Conservation (phyloP, 495 filamentous ascomycete species). For the Lentithecium fluviatile region DNA sequence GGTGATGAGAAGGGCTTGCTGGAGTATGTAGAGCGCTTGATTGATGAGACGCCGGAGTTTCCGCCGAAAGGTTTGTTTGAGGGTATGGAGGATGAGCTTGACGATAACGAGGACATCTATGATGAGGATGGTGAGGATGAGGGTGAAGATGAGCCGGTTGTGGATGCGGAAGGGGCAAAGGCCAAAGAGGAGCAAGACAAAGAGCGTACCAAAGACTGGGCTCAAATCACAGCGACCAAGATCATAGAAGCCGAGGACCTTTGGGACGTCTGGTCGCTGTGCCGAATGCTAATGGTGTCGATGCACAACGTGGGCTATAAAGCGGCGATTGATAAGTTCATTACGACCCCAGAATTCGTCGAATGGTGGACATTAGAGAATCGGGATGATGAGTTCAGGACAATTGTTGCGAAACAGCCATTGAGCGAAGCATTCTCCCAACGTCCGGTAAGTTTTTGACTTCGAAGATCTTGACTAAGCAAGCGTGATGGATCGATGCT, state of each 20-base stretch:
- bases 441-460: not conserved
- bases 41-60: not conserved
- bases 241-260: slow-evolving; percentile 1
- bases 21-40: not conserved
- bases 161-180: not conserved
- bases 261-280: not conserved
- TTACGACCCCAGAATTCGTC: not conserved
- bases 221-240: not conserved
- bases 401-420: not conserved
- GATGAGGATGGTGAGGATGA: not conserved
- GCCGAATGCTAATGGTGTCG: not conserved
- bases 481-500: not conserved
- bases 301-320: not conserved
- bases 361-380: not conserved
- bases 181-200: not conserved
- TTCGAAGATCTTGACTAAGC: not conserved
- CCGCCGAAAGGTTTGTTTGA: not conserved
- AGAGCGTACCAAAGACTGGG: not conserved
- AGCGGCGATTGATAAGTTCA: not conserved
- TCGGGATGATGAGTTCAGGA: not conserved
- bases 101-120: not conserved
- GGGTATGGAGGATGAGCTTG: not conserved
- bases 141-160: not conserved
- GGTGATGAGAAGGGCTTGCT: not conserved
- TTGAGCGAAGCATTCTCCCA: not conserved